Base-by-base conservation (phyloP, 495 filamentous ascomycete species). In the Penicillium pulvis region DNA sequence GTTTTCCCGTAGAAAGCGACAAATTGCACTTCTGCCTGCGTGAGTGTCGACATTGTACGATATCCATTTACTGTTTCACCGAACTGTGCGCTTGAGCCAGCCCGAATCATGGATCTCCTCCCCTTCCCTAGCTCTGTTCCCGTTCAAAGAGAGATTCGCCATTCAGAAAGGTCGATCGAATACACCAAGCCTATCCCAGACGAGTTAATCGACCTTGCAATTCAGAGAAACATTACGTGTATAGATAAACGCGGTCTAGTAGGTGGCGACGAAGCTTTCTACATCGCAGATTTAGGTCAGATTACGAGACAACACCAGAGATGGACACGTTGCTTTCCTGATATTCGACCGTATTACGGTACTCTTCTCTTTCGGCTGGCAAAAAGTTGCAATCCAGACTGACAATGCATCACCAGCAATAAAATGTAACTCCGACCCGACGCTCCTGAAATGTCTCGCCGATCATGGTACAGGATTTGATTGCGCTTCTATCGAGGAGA, bases 361-460 rank as follows among this genome's bases (percentile, higher is more conserved):
- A 23, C 20, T 23, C 20, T 2, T 23, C 20, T 23, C 20, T 23
- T 23, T 23, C 20, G 2, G 20, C 20, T 23, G 43, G 14, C 4
- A 28, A 4, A 28, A 5, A 7, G 6, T 28, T 28, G 28, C 6
- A 28, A 28, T 7, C 1, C 28, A 28, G 28, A 3, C 28, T 28
- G 4, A 28, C 28, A 28, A 28, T 28, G 28, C 3, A 39, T 24
- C 35, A 17, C 11, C 26, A 72, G 71, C 73, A 8, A 72, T 76
- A 8, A 76, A 76, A 70, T 76, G 73, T 60, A 75, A 75, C 47
- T 53, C 66, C 0, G 70, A 75, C 47, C 55, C 60, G 16, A 56
- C 45, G 6, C 58, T 76, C 4, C 57, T 76, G 23, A 55, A 58
- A 23, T 41, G 36, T 11, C 67, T 76, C 30, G 64, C 65, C 9